These are phyloP conservation scores for Pezicula rhizophila DNA, from an alignment of 2,329 filamentous ascomycete species.

Conservation along the genomic window DNA sequence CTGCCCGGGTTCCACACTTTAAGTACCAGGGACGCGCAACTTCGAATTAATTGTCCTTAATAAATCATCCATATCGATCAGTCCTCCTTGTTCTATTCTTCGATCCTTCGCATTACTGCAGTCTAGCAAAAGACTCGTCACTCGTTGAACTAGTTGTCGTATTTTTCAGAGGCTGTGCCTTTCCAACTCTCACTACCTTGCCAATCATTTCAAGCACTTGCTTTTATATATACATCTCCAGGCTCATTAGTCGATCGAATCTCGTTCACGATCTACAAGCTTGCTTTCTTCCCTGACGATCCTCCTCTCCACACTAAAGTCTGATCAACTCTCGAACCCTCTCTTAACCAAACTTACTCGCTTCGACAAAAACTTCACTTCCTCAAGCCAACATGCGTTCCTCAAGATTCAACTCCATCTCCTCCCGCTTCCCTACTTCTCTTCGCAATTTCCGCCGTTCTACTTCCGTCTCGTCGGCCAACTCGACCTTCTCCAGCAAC, in stretches of 20 bases:
- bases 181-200: conserved; percentile 1
- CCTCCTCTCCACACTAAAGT: background rate
- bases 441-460: conserved; percentile 49
- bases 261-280: conserved; percentile 2
- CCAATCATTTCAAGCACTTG: background rate
- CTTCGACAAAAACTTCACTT: background rate
- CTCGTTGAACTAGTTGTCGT: conserved; percentile 17
- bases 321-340: background rate
- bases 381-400: conserved; percentile 21
- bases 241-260: background rate
- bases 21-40: conserved; percentile 17
- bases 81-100: conserved; percentile 4
- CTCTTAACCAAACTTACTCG: background rate
- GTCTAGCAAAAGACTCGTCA: conserved; percentile 20
- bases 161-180: conserved; percentile 19
- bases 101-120: conserved; percentile 10
- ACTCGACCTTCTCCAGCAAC: conserved; percentile 22
- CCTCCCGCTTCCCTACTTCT: conserved; percentile 46
- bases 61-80: background rate
- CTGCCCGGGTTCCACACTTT: conserved; percentile 15
- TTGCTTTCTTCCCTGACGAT: background rate
- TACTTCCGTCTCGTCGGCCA: conserved; percentile 29
- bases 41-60: conserved; percentile 11
- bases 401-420: conserved; percentile 24
- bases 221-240: conserved; percentile 1